phyloP scores from a whole-genome alignment of 1,139 yeast species.

The Saccharomyces hybrid region DNA sequence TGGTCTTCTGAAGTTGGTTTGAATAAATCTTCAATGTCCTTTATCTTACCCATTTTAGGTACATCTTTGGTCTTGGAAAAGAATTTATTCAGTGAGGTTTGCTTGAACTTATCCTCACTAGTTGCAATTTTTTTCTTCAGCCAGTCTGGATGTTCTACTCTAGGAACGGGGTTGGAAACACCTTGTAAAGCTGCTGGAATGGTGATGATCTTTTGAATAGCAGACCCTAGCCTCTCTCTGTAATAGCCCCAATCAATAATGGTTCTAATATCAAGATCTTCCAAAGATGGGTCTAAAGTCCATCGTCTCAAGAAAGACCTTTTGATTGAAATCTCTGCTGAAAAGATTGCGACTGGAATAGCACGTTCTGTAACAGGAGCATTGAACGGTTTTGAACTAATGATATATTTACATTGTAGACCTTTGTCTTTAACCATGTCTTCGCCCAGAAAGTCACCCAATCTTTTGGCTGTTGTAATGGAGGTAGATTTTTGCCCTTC shows the following conservation, averaged over 20 bases:
- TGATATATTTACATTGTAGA: conserved; percentile 88
- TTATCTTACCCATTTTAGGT: conserved; percentile 33
- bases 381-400: conserved; percentile 72
- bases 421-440: conserved; percentile 97
- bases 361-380: conserved; percentile 97
- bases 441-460: conserved; percentile 94
- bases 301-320: conserved; percentile 69
- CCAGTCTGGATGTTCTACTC: conserved; percentile 96
- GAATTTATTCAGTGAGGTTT: conserved; percentile 54
- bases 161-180: conserved; percentile 87
- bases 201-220: conserved; percentile 87
- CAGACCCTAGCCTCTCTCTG: conserved; percentile 83
- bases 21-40: conserved; percentile 79
- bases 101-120: conserved; percentile 63
- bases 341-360: conserved; percentile 89
- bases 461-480: conserved; percentile 85
- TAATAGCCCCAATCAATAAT: conserved; percentile 94
- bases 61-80: conserved; percentile 38
- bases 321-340: conserved; percentile 62
- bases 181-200: conserved; percentile 96
- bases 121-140: conserved; percentile 53
- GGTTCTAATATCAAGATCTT: conserved; percentile 79
- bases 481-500: conserved; percentile 90
- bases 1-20: conserved; percentile 26
- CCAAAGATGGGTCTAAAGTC: conserved; percentile 72